Base-by-base conservation (phyloP, 2,329 filamentous ascomycete species). In the Metarhizium sp. region DNA sequence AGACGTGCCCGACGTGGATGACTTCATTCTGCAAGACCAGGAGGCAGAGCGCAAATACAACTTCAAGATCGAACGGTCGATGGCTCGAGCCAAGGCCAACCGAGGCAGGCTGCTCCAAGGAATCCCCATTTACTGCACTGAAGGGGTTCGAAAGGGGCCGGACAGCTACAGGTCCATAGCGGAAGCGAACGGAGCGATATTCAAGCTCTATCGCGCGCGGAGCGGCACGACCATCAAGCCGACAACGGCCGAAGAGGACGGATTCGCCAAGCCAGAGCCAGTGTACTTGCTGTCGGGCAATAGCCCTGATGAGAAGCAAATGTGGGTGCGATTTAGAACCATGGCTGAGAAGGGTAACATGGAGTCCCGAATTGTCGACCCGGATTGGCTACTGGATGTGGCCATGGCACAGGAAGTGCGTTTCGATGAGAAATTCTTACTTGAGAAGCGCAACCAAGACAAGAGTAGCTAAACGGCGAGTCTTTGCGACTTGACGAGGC, bases 371-470 rank as follows among this genome's bases (percentile, higher is more conserved):
- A 85, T 99, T 45, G 90, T 96, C 29, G 81, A 81, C 50, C 82
- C 88, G 2, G 92, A 99, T 67, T 99, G 94, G 94, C 70, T 99
- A 63, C 74, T 99, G 56, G 87, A 92, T 65, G 85, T 91, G 57
- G 90, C 90, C 4, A 92, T 99, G 88, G 84, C 82, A 63, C 94
- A 99, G 72, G 79, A 90, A 69, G 75, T 94, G 59, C 76, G 77
- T n/a, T 86, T 84, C 69, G 76, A 84, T 55, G 73, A 84, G 45
- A 80, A 77, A 61, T 90, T 89, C 66, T 67, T 84, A 51, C 73
- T 74, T 34, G 68, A 69, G 50, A 75, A 75, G 55, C 77, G 73
- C 62, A 75, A 73, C 59, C 62, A 64, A 55, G 63, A 57, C 54
- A 29, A 46, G 51, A 62, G 53, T 30, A 5, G n/a, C n/a, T 53